Percentiles rank a stretch among this genome's conserved stretches.
phyloP scores from a whole-genome alignment of 495 filamentous ascomycete genomes.

The Daldinia concentrica region DNA sequence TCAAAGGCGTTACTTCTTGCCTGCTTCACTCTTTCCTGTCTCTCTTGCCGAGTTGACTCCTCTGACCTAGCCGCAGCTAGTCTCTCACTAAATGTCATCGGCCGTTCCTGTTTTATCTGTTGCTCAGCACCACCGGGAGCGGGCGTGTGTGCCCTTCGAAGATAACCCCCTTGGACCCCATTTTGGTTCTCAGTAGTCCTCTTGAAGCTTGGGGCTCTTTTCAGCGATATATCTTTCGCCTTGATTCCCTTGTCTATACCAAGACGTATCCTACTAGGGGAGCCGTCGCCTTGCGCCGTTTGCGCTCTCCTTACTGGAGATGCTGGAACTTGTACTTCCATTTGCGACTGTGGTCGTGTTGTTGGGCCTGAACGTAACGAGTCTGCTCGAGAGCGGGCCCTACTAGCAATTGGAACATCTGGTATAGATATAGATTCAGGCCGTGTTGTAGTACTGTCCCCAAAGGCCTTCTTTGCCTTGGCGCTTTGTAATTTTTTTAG shows the following conservation, averaged over 20 bases:
- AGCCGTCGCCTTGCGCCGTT: constrained; percentile 63
- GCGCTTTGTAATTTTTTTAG: constrained; percentile 84
- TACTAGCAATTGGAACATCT: constrained; percentile 31
- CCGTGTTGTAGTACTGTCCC: constrained; percentile 37
- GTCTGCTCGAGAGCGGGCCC: constrained; percentile 35
- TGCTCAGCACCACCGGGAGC: constrained; percentile 23
- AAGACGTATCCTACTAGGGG: constrained; percentile 79
- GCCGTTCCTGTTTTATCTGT: constrained; percentile 49
- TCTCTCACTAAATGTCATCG: constrained; percentile 85
- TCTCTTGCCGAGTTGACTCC: constrained; percentile 65
- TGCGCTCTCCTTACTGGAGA: constrained; percentile 73
- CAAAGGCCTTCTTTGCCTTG: constrained; percentile 51
- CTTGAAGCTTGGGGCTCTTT: constrained; percentile 68
- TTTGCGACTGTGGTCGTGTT: constrained; percentile 50
- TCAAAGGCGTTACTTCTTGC: constrained; percentile 76
- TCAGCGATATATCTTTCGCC: constrained; percentile 85
- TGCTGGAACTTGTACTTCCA: constrained; percentile 76
- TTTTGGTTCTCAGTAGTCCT: constrained; percentile 45
- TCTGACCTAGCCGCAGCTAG: constrained; percentile 74
- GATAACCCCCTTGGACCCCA: constrained; percentile 49
- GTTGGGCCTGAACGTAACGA: constrained; percentile 29
- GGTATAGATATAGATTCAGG: constrained; percentile 32
- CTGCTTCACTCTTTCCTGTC: constrained; percentile 61
- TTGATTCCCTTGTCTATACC: constrained; percentile 91
- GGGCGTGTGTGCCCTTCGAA: constrained; percentile 56